These are phyloP conservation scores for Pseudozyma pruni DNA, from an alignment of 1,284 basidiomycete species.

Conservation along the genomic window DNA sequence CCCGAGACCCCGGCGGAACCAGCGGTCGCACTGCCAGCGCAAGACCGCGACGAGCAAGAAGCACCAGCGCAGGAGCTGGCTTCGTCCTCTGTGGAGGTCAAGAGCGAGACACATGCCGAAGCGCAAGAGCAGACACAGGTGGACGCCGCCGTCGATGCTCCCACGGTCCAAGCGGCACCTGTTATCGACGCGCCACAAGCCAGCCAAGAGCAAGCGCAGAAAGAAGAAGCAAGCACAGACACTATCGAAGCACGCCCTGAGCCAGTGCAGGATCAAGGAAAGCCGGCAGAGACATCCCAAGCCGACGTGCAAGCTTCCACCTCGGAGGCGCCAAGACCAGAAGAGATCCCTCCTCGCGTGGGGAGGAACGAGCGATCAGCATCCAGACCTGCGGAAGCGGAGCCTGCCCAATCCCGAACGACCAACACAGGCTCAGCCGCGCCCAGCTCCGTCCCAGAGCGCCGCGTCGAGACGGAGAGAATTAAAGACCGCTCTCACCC, in stretches of 20 bases:
- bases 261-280: neutral
- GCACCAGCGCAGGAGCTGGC: neutral
- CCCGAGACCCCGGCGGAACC: constrained; percentile 3
- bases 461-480: constrained; percentile 25
- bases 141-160: neutral
- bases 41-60: neutral
- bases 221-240: neutral
- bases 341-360: constrained; percentile 1
- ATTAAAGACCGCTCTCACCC: constrained; percentile 28
- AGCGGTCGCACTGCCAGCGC: neutral
- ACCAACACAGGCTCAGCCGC: constrained; percentile 18
- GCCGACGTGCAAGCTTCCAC: neutral
- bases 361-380: constrained; percentile 10
- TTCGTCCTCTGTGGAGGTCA: constrained; percentile 3
- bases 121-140: constrained; percentile 3
- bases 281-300: constrained; percentile 4
- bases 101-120: constrained; percentile 15
- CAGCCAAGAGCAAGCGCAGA: neutral
- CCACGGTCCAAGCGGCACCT: neutral
- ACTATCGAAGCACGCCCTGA: neutral
- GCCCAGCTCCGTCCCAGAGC: constrained; percentile 19
- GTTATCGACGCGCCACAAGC: neutral
- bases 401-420: constrained; percentile 12
- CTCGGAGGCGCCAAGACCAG: constrained; percentile 3
- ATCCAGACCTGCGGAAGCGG: constrained; percentile 6